Conservation (phyloP, 2,329 filamentous ascomycete species). For the Cladosporium sp. region DNA sequence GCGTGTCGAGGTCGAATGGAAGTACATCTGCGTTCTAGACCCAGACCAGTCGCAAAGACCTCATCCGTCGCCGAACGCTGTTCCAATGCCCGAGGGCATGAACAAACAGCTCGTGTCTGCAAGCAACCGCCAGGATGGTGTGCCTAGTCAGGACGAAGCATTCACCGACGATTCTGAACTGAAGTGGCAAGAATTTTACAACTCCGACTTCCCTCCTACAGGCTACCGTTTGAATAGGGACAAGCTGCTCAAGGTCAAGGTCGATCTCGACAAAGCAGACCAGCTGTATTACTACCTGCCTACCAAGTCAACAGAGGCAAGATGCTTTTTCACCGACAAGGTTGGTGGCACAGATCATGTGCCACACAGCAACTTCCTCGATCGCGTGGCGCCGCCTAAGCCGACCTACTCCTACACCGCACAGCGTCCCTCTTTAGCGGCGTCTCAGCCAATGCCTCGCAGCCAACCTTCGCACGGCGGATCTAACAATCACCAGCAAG, state of each 20-base stretch:
- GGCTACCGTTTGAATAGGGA: conserved; percentile 29
- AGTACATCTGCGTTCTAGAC: conserved; percentile 71
- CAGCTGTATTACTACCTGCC: conserved; percentile 88
- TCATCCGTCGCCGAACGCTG: conserved; percentile 67
- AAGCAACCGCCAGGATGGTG: conserved; percentile 44
- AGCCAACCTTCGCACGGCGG: conserved; percentile 6
- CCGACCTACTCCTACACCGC: conserved; percentile 20
- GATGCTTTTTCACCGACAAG: conserved; percentile 84
- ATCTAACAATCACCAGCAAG: conserved; percentile 6
- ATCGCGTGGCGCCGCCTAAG: conserved; percentile 50
- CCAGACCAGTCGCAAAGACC: conserved; percentile 63
- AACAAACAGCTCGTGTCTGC: conserved; percentile 42
- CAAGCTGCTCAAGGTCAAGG: conserved; percentile 51
- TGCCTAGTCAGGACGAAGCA: conserved; percentile 41
- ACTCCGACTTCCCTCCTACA: conserved; percentile 35
- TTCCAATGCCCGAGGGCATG: conserved; percentile 58
- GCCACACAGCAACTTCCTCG: conserved; percentile 64
- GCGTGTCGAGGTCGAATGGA: conserved; percentile 73
- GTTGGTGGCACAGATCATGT: conserved; percentile 57
- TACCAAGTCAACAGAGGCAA: conserved; percentile 78
- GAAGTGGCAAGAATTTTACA: conserved; percentile 65
- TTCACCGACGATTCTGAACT: conserved; percentile 42
- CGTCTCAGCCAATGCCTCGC: conserved; percentile 14
- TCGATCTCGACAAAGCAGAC: conserved; percentile 66
- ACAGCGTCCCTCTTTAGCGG: conserved; percentile 19